Base-by-base conservation (phyloP, 305 asterid genomes). In the Plantago coronopus region DNA sequence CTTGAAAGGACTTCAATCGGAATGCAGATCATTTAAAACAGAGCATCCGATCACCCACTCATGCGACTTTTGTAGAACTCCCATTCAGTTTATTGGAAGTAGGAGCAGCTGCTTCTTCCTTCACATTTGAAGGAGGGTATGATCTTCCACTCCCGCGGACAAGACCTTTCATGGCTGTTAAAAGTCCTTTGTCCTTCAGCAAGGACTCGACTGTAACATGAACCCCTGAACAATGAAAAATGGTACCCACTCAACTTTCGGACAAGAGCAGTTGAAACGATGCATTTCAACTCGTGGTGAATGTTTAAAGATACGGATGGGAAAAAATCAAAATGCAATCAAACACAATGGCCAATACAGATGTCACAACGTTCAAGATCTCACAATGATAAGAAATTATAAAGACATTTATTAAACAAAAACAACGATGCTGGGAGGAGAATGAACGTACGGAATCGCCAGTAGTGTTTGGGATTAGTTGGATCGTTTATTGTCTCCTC, bases 401-500 rank as follows among this genome's bases (percentile, higher is more conserved):
- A n/a, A n/a, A n/a, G n/a, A n/a, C n/a, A n/a, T n/a, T n/a, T n/a
- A n/a, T n/a, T n/a, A n/a, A n/a, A 49, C 20, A 12, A 16, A 20
- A 50, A 50, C 56, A 21, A 22, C 22, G 23, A 22, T 0, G 18
- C 11, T 13, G 10, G 17, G 45, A 22, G 29, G 62, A 58, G 71
- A 2, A 27, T 54, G 72, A 45, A 78, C 88, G 16, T 81, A 93
- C 99, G 83, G 54, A 73, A 93, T 64, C 95, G 83, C 99, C 97
- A 93, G 68, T 93, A 93, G 74, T 93, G 99, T 69, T 85, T 93
- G 17, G 99, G 97, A 70, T 93, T 93, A 22, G 99, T 89, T 46
- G 99, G 97, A 72, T 93, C 96, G 38, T 93, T 93, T 69, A 93
- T 89, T 3, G 97, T 93, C 82, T 93, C 99, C 79, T 93, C 97